Evolutionary conservation across 768 basidiomycete species (phyloP).

Genomic region (Cytidiella melzeri): DNA sequence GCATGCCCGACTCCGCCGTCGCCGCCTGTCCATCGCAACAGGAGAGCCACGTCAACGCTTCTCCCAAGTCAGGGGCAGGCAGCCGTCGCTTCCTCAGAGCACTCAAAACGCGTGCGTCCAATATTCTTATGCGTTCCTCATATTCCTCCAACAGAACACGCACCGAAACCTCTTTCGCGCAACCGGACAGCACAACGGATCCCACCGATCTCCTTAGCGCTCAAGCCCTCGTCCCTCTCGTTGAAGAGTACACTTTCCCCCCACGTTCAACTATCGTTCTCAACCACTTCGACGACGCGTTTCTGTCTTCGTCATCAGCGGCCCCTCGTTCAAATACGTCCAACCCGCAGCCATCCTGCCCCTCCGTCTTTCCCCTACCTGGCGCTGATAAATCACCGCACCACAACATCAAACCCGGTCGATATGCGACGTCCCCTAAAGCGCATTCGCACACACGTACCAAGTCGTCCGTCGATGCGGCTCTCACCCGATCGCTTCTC

Average conservation of each 20-base stretch:
- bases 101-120: conserved; percentile 23
- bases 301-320: too few relatives aligned
- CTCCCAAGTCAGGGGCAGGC: background rate
- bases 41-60: too few relatives aligned
- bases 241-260: background rate
- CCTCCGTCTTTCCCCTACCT: too few relatives aligned
- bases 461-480: background rate
- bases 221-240: background rate
- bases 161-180: background rate
- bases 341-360: too few relatives aligned
- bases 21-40: background rate
- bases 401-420: background rate
- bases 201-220: background rate
- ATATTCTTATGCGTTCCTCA: conserved; percentile 17
- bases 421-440: background rate
- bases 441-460: background rate
- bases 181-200: background rate
- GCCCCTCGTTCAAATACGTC: too few relatives aligned
- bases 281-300: too few relatives aligned
- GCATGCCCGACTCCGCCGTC: too few relatives aligned
- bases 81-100: conserved; percentile 10
- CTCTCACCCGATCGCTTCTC: background rate
- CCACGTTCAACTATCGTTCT: background rate
- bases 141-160: too few relatives aligned
- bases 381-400: too few relatives aligned